A percentile compares a stretch with the other conserved stretches of the same genome.
Conservation (phyloP, 1,284 basidiomycete species). For the Apiotrichum akiyoshidainum region DNA sequence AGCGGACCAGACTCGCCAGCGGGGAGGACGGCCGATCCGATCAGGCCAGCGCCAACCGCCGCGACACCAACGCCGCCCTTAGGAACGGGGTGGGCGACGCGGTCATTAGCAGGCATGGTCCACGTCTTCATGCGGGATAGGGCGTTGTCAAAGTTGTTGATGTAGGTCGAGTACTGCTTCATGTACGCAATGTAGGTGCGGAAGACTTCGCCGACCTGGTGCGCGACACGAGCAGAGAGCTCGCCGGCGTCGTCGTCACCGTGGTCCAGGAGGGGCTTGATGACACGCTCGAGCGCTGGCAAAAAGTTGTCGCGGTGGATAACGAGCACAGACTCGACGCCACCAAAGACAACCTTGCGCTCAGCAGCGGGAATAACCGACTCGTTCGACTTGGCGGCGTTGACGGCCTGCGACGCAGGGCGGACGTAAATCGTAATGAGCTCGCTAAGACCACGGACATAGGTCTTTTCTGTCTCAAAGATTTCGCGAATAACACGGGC, state of each 20-base stretch:
- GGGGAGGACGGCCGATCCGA: slow-evolving; percentile 61
- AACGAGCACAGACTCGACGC: slow-evolving; percentile 81
- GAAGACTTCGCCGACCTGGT: slow-evolving; percentile 83
- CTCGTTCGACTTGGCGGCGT: slow-evolving; percentile 64
- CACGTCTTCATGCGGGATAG: slow-evolving; percentile 80
- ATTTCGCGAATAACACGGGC: slow-evolving; percentile 78
- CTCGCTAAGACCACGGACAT: slow-evolving; percentile 87
- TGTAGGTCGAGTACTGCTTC: slow-evolving; percentile 95
- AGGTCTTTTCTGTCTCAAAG: slow-evolving; percentile 90
- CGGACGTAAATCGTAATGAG: slow-evolving; percentile 93
- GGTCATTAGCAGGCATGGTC: slow-evolving; percentile 49
- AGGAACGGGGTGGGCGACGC: not conserved
- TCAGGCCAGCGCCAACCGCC: slow-evolving; percentile 23
- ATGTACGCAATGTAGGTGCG: slow-evolving; percentile 89
- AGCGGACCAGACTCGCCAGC: slow-evolving; percentile 39
- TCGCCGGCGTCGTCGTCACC: slow-evolving; percentile 67
- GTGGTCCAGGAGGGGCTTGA: slow-evolving; percentile 62
- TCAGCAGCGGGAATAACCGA: slow-evolving; percentile 64
- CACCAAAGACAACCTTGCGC: slow-evolving; percentile 87
- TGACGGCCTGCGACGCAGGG: slow-evolving; percentile 68
- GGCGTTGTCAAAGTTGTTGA: slow-evolving; percentile 93
- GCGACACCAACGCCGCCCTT: slow-evolving; percentile 22
- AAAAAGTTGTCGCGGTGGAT: slow-evolving; percentile 92
- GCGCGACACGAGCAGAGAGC: slow-evolving; percentile 70
- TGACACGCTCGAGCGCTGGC: slow-evolving; percentile 76